Percentiles rank a stretch among this genome's conserved stretches.
These are phyloP conservation scores for Kwoniella europaea DNA, from an alignment of 768 basidiomycete species.

Conservation along the genomic window DNA sequence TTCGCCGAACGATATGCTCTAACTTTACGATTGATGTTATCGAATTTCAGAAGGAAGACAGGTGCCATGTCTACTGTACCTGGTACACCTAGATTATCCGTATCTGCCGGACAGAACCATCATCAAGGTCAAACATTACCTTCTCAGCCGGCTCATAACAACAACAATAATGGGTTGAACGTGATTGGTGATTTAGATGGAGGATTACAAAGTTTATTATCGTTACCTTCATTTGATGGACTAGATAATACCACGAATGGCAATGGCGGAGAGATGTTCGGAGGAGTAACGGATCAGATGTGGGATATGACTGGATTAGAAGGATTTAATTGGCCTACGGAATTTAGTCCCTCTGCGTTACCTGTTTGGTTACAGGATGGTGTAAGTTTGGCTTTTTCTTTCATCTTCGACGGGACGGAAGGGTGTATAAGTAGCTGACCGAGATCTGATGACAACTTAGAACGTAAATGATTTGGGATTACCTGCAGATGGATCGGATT, in stretches of 20 bases:
- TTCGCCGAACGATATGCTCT: slow-evolving; percentile 92
- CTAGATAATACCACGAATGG: slow-evolving; percentile 22
- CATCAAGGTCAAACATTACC: slow-evolving; percentile 22
- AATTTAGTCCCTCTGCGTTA: slow-evolving; percentile 76
- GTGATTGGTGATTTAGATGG: slow-evolving; percentile 32
- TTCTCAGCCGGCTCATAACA: background rate
- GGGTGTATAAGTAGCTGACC: slow-evolving; percentile 2
- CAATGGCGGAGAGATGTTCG: background rate
- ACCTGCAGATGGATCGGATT: slow-evolving; percentile 89
- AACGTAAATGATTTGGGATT: slow-evolving; percentile 86
- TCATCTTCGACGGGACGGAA: slow-evolving; percentile 6
- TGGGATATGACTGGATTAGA: slow-evolving; percentile 69
- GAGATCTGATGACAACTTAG: slow-evolving; percentile 59
- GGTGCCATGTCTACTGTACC: slow-evolving; percentile 63
- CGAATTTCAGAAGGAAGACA: slow-evolving; percentile 85
- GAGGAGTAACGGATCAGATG: slow-evolving; percentile 6
- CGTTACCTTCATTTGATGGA: slow-evolving; percentile 25
- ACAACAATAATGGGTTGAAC: background rate
- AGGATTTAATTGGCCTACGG: slow-evolving; percentile 68
- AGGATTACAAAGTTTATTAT: slow-evolving; percentile 48
- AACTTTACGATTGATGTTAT: slow-evolving; percentile 89
- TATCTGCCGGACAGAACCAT: background rate
- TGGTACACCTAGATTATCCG: slow-evolving; percentile 41
- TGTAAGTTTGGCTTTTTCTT: slow-evolving; percentile 61
- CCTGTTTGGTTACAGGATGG: slow-evolving; percentile 93